Conservation (phyloP, 177 flowering plant species). For the Telopea speciosissima region DNA sequence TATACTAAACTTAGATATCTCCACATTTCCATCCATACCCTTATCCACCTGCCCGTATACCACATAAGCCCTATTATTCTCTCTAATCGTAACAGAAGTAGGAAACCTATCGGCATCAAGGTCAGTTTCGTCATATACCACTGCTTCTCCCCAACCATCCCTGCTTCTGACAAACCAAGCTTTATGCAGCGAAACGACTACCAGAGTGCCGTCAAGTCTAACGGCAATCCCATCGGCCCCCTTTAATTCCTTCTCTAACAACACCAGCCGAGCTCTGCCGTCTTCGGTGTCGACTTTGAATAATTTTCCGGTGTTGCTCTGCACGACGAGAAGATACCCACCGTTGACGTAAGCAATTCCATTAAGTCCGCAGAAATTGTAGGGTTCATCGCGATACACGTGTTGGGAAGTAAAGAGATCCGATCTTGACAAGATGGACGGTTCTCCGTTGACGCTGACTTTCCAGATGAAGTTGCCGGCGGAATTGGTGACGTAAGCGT, state of each 20-base stretch:
- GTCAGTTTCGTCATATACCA: slow-evolving; percentile 48
- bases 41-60: slow-evolving; percentile 50
- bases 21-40: slow-evolving; percentile 41
- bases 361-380: slow-evolving; percentile 51
- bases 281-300: slow-evolving; percentile 59
- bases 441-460: slow-evolving; percentile 42
- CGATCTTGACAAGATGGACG: slow-evolving; percentile 55
- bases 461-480: slow-evolving; percentile 66
- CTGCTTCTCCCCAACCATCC: slow-evolving; percentile 56
- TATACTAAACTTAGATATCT: slow-evolving; percentile 46
- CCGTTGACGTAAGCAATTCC: slow-evolving; percentile 62
- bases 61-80: slow-evolving; percentile 51
- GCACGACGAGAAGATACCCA: slow-evolving; percentile 67
- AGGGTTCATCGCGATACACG: slow-evolving; percentile 28
- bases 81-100: slow-evolving; percentile 41
- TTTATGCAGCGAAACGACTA: slow-evolving; percentile 46
- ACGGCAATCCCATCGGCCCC: slow-evolving; percentile 57
- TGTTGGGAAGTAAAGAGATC: slow-evolving; percentile 29
- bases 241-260: slow-evolving; percentile 33
- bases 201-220: slow-evolving; percentile 53
- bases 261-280: slow-evolving; percentile 52
- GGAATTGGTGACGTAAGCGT: slow-evolving; percentile 76
- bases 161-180: slow-evolving; percentile 55
- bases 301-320: slow-evolving; percentile 70
- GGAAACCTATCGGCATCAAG: slow-evolving; percentile 44